Conservation (phyloP, 352 stramenopile genomes). For the Globisporangium nagaii region DNA sequence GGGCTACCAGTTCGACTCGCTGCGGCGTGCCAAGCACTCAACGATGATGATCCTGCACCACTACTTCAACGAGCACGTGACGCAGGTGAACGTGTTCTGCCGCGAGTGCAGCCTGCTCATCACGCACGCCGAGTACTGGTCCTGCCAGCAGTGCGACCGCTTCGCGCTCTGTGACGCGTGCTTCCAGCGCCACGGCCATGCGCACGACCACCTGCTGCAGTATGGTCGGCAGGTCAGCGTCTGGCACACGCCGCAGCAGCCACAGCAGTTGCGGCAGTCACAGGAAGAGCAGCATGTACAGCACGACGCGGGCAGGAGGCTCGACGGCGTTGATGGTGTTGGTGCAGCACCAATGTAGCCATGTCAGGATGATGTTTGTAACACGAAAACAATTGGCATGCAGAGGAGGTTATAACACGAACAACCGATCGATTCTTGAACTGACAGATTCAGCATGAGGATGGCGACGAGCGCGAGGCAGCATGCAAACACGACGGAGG, state of each 20-base stretch:
- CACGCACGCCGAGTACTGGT: conserved; percentile 66
- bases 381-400: no score
- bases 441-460: no score
- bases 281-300: neutral
- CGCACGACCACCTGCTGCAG: conserved; percentile 42
- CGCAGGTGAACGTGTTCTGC: conserved; percentile 75
- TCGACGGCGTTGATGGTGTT: neutral
- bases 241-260: neutral
- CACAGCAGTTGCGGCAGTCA: neutral
- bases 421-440: no score
- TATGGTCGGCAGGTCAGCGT: conserved; percentile 25
- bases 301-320: neutral
- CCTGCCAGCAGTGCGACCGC: conserved; percentile 42
- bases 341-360: no score
- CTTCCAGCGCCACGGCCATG: conserved; percentile 32
- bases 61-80: conserved; percentile 74
- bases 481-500: neutral
- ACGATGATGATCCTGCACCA: conserved; percentile 90
- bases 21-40: conserved; percentile 86
- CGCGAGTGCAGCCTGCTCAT: conserved; percentile 72
- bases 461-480: no score
- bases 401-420: no score
- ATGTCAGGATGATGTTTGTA: neutral
- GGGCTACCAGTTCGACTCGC: conserved; percentile 84
- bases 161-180: conserved; percentile 72